Evolutionary conservation across 805 yeast genomes (phyloP), one percentile per base, ranked within the genome.

Genomic region (Saccharomycopsis fodiens): DNA sequence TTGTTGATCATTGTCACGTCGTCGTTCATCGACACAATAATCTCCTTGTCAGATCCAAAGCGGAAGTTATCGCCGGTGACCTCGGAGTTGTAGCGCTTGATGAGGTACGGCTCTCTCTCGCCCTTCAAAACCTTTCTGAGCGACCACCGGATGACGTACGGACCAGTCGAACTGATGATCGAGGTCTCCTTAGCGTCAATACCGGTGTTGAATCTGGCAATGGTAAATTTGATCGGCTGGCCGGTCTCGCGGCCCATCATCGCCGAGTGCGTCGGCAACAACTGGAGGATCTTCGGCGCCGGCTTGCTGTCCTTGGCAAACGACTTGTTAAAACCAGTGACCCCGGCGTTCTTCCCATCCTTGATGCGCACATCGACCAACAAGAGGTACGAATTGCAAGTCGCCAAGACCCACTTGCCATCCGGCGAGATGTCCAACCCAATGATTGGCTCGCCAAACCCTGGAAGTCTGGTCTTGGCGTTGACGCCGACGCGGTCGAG

Each of bases 101-200:
- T 79, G 41, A 70, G 63, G 59, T 85, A 85, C 4, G 83, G 73
- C 21, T 68, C 71, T 36, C 63, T 63, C 46, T 73, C 76, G 45
- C 78, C 76, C 37, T 66, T 64, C 36, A 81, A 58, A 12, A 83
- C 68, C 50, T 79, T 76, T 53, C 67, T 71, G 58, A 88, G 61
- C 10, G 82, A 78, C 96, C 96, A 88, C 1, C 84, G 72, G 19
- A 88, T 73, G 20, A 87, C 82, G 61, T 78, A 88, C 16, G 89
- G 91, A 2, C 96, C 96, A 2, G 82, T 69, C 3, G 91, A 78
- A 1, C 95, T 73, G 20, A 86, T 78, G 42, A 88, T 83, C 1
- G 81, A 70, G 16, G 83, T 78, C 22, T 82, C 93, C 50, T 74
- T 76, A 21, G 76, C 59, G 41, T 72, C 70, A n/a, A 75, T 45